Evolutionary conservation across 352 stramenopile species (phyloP), one percentile per base, ranked within the genome.

Genomic region (Pythium biforme): DNA sequence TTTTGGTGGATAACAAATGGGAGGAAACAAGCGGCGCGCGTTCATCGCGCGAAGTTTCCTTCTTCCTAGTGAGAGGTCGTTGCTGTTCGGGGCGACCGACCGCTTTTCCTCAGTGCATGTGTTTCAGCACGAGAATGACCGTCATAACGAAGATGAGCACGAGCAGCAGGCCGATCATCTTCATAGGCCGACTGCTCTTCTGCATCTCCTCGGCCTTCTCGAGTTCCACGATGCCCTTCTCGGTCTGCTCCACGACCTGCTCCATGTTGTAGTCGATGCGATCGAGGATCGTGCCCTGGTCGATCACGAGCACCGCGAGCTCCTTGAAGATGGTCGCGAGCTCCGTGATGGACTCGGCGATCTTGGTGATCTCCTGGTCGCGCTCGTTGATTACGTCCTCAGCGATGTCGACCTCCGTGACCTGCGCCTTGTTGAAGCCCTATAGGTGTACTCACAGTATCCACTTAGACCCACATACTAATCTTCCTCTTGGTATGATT

Each of bases 181-280:
- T 97, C 83, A 99, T 95, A 20, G 97, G 96, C 17, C 97, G 83
- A 25, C 89, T 97, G 66, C 86, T 98, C 75, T 99, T 99, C 81
- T 99, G 97, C 64, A 96, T 96, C 70, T 98, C 90, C 72, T 99
- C 97, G n/a, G 97, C 98, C 67, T 98, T 98, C 69, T 99, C 96
- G 33, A 99, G 81, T 77, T 99, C 96, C 55, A 98, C 83, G 49
- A 99, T 94, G 47, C 97, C 98, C 60, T 98, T 97, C 69, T 99
- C 97, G 7, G 97, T 99, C 75, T 99, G 96, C 81, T 99, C 97
- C 27, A 99, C 96, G 37, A 99, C 97, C 57, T 99, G 94, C 73
- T 99, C 97, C 97, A 99, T 99, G 76, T 99, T 99, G 82, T 99
- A 99, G 81, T 99, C 98, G 75, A 99, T 99, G 31, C 98, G 92